Percentiles rank a stretch among this genome's conserved stretches.
Evolutionary conservation across 2,329 filamentous ascomycete species (phyloP).

Genomic region (Aspergillus fructus): DNA sequence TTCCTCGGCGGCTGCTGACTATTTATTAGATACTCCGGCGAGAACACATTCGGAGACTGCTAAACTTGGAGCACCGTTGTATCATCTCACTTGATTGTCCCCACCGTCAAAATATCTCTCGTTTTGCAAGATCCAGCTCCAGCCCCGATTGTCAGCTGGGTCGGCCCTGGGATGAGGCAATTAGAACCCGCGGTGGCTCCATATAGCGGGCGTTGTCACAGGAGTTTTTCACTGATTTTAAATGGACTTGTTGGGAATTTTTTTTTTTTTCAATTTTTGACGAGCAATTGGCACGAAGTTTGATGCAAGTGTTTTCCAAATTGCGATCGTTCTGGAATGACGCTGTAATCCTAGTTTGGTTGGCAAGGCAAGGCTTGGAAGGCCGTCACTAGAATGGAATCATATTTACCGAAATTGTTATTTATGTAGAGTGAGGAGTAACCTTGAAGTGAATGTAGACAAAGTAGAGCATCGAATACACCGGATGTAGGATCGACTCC

Average conservation of each 20-base stretch:
- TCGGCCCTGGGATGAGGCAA: slow-evolving; percentile 12
- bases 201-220: slow-evolving; percentile 24
- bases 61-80: slow-evolving; percentile 16
- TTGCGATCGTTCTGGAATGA: slow-evolving; percentile 1
- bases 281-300: slow-evolving; percentile 17
- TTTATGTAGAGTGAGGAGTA: neutral
- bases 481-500: too few relatives aligned
- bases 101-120: slow-evolving; percentile 12
- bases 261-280: slow-evolving; percentile 14
- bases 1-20: neutral
- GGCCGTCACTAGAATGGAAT: slow-evolving; percentile 2
- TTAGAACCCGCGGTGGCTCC: slow-evolving; percentile 18
- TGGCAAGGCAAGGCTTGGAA: neutral
- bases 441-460: neutral
- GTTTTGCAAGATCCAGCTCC: slow-evolving; percentile 12
- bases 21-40: slow-evolving; percentile 75
- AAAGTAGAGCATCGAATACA: neutral
- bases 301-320: slow-evolving; percentile 3
- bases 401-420: neutral
- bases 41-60: slow-evolving; percentile 86
- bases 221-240: slow-evolving; percentile 18
- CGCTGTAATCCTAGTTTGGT: neutral
- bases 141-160: slow-evolving; percentile 5
- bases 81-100: slow-evolving; percentile 13
- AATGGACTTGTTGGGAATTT: slow-evolving; percentile 16